phyloP scores from a whole-genome alignment of 2,329 filamentous ascomycete genomes.

The Exophiala mesophila region DNA sequence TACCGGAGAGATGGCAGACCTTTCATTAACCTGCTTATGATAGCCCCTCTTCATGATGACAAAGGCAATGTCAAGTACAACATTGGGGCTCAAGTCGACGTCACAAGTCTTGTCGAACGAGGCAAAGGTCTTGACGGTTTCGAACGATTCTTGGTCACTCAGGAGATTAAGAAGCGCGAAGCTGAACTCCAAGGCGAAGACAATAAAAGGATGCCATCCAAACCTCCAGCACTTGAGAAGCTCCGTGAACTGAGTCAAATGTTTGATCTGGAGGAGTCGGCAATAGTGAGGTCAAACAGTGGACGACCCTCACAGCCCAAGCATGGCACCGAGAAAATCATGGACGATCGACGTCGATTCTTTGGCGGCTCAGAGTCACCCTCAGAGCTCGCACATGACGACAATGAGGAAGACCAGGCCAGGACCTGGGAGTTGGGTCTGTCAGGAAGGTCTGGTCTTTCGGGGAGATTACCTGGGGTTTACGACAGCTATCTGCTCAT shows the following conservation, averaged over 20 bases:
- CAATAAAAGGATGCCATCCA: slow-evolving; percentile 4
- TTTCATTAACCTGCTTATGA: slow-evolving; percentile 32
- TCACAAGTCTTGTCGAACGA: slow-evolving; percentile 29
- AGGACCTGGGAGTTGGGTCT: slow-evolving; percentile 18
- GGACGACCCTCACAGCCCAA: slow-evolving; percentile 21
- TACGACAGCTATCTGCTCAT: slow-evolving; percentile 32
- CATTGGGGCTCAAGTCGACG: slow-evolving; percentile 32
- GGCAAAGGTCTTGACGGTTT: slow-evolving; percentile 29
- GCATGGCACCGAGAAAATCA: slow-evolving; percentile 22
- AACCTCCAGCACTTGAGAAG: slow-evolving; percentile 20
- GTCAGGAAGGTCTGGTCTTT: slow-evolving; percentile 23
- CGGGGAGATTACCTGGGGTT: slow-evolving; percentile 30
- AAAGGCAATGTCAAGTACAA: slow-evolving; percentile 31
- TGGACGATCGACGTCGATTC: slow-evolving; percentile 14
- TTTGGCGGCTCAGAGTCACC: slow-evolving; percentile 13
- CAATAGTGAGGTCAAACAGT: slow-evolving; percentile 24
- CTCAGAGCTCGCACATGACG: slow-evolving; percentile 11
- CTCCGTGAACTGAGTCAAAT: slow-evolving; percentile 29
- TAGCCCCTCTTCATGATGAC: slow-evolving; percentile 31
- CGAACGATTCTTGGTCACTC: slow-evolving; percentile 22
- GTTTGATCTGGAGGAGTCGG: slow-evolving; percentile 30
- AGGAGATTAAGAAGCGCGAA: slow-evolving; percentile 12
- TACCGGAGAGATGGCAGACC: slow-evolving; percentile 34
- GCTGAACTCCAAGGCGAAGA: slow-evolving; percentile 7
- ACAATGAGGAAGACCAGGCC: slow-evolving; percentile 5